These are phyloP conservation scores for Cyberlindnera galapagoensis DNA, from an alignment of 805 yeast species.

Conservation along the genomic window DNA sequence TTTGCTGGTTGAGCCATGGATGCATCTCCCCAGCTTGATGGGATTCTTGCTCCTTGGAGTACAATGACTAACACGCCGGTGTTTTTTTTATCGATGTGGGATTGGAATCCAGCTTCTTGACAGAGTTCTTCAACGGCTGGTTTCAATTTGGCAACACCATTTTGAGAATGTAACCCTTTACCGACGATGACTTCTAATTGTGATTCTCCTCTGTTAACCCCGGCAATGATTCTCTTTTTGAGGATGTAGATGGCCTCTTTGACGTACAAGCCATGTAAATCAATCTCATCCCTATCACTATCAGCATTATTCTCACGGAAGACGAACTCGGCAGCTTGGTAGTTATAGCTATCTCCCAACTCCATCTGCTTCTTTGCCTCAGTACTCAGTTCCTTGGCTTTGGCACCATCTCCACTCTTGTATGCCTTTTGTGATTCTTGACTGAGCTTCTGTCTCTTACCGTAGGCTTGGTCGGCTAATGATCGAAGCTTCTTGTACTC, in stretches of 20 bases:
- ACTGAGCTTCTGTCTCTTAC: conserved; percentile 47
- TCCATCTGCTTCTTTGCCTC: conserved; percentile 53
- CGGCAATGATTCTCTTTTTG: conserved; percentile 66
- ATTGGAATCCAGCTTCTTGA: conserved; percentile 52
- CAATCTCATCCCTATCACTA: conserved; percentile 80
- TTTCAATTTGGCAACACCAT: conserved; percentile 79
- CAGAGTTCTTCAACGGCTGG: conserved; percentile 86
- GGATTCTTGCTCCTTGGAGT: conserved; percentile 42
- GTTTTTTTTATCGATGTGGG: conserved; percentile 62
- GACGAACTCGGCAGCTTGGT: conserved; percentile 84
- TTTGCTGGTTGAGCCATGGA: conserved; percentile 25
- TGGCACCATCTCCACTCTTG: conserved; percentile 61
- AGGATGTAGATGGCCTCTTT: conserved; percentile 80
- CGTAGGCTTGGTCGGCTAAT: conserved; percentile 62
- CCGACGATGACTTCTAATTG: conserved; percentile 83
- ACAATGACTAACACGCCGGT: conserved; percentile 76
- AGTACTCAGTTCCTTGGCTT: conserved; percentile 68
- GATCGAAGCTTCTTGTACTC: conserved; percentile 58
- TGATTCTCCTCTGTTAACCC: conserved; percentile 48
- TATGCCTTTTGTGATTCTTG: conserved; percentile 73
- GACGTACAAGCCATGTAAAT: conserved; percentile 86
- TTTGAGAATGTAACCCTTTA: conserved; percentile 78
- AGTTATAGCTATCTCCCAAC: conserved; percentile 64
- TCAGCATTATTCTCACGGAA: conserved; percentile 85
- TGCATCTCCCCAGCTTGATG: conserved; percentile 27